Evolutionary conservation across 495 filamentous ascomycete species (phyloP).

Genomic region (Gamarada debralockiae): DNA sequence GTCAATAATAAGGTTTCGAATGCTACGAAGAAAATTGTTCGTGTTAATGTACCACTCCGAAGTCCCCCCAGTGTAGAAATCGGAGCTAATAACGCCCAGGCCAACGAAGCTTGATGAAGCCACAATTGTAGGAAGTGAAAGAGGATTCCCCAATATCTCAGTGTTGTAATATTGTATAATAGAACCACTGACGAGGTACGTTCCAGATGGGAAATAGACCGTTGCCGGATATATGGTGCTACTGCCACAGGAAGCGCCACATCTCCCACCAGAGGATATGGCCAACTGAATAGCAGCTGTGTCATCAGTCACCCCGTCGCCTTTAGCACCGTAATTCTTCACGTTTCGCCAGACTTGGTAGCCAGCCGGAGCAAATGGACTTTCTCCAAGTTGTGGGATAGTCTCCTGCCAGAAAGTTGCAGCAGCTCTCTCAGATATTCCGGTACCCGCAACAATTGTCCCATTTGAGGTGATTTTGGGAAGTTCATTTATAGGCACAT

Average conservation of each 20-base stretch:
- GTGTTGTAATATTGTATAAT: background rate
- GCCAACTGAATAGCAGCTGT: constrained; percentile 65
- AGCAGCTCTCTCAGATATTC: no score
- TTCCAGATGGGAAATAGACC: constrained; percentile 22
- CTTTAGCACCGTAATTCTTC: constrained; percentile 21
- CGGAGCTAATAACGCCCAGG: background rate
- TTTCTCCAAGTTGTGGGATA: no score
- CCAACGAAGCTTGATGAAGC: background rate
- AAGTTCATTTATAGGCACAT: no score
- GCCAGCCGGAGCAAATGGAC: constrained; percentile 5
- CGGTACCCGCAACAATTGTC: no score
- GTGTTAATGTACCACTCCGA: background rate
- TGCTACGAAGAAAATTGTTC: background rate
- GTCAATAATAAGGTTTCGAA: constrained; percentile 1
- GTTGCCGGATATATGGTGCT: constrained; percentile 42
- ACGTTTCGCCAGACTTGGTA: constrained; percentile 23
- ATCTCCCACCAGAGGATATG: constrained; percentile 50
- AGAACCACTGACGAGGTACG: background rate
- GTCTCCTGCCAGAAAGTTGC: no score
- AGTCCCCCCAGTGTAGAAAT: background rate
- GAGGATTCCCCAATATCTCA: background rate
- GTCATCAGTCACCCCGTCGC: constrained; percentile 66
- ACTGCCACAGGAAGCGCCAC: constrained; percentile 32
- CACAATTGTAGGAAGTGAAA: background rate
- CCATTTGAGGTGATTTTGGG: no score